Percentiles rank a stretch among this genome's conserved stretches.
Conservation (phyloP, 2,329 filamentous ascomycete species). For the Tolypocladium album region DNA sequence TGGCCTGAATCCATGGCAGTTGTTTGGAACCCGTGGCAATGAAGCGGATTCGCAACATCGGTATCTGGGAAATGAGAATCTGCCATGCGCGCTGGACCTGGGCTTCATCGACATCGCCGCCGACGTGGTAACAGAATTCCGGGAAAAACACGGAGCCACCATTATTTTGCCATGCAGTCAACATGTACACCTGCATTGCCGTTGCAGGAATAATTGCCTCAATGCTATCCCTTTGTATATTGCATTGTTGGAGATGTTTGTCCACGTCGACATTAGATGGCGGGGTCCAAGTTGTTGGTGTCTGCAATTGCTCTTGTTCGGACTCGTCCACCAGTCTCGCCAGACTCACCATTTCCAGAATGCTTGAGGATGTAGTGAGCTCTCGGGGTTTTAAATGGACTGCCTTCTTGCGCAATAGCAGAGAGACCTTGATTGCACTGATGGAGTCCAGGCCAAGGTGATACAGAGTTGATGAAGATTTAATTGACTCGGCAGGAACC, state of each 20-base stretch:
- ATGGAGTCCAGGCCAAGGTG: slow-evolving; percentile 87
- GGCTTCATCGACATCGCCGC: slow-evolving; percentile 22
- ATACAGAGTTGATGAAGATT: slow-evolving; percentile 57
- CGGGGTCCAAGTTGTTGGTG: slow-evolving; percentile 10
- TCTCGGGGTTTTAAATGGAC: slow-evolving; percentile 59
- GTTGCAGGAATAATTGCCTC: slow-evolving; percentile 56
- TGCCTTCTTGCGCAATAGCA: slow-evolving; percentile 53
- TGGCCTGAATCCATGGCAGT: slow-evolving; percentile 52
- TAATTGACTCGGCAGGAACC: slow-evolving; percentile 46
- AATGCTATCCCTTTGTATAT: slow-evolving; percentile 33
- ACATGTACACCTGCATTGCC: slow-evolving; percentile 71
- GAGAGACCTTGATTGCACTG: slow-evolving; percentile 73
- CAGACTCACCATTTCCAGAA: slow-evolving; percentile 48
- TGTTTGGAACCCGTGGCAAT: slow-evolving; percentile 33
- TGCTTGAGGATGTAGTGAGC: slow-evolving; percentile 55
- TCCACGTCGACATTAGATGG: slow-evolving; percentile 27
- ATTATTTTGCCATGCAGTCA: slow-evolving; percentile 64
- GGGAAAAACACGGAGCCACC: slow-evolving; percentile 61
- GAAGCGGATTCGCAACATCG: slow-evolving; percentile 62
- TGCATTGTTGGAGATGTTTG: slow-evolving; percentile 24
- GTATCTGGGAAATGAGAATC: slow-evolving; percentile 38
- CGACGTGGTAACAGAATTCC: slow-evolving; percentile 52
- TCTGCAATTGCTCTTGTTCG: background rate
- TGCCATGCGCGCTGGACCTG: slow-evolving; percentile 51
- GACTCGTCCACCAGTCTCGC: background rate